Evolutionary conservation across 2,329 filamentous ascomycete species (phyloP), one percentile per base, ranked within the genome.

Genomic region (Camillea tinctor): DNA sequence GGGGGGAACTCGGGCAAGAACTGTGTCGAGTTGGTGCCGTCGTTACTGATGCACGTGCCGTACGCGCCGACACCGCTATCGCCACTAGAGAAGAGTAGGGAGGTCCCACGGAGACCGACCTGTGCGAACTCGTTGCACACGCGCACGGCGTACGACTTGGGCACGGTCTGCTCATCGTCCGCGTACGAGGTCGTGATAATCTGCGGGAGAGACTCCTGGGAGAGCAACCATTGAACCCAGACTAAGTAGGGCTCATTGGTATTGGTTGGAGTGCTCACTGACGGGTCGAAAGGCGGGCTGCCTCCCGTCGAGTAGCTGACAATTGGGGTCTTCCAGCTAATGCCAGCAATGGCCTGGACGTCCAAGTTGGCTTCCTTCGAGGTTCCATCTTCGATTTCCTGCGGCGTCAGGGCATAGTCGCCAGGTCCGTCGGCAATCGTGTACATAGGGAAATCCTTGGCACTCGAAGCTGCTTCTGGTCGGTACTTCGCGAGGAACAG

Each of bases 181-280:
- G 79, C 82, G 68, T 87, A 88, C 15, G 82, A 85, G 20, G 85
- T 79, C 52, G 81, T 82, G 13, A 88, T 76, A 1, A 87, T 80
- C 55, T 84, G 82, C 0, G 85, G 85, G 13, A 86, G 68, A 20
- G 78, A 70, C 15, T 73, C 69, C 60, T 78, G 75, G 21, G 65
- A 71, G 1, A 86, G 74, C 7, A 87, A 72, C 60, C 80, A 77
- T 57, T 83, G 74, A 15, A 86, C 73, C 64, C 84, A 81, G 44
- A 81, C 79, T 4, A 87, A 72, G 63, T 84, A 87, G 0, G 85
- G 85, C 70, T 87, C 84, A 67, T 87, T 87, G 9, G 64, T 65
- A 58, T 72, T 71, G 21, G 62, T 60, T 6, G 64, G 62, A 2
- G 62, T 70, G 58, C 62, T 64, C 3, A 54, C 20, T 36, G 64